Percentiles rank a stretch among this genome's conserved stretches.
phyloP scores from a whole-genome alignment of 257 asterid genomes.

The Salvia hispanica region DNA sequence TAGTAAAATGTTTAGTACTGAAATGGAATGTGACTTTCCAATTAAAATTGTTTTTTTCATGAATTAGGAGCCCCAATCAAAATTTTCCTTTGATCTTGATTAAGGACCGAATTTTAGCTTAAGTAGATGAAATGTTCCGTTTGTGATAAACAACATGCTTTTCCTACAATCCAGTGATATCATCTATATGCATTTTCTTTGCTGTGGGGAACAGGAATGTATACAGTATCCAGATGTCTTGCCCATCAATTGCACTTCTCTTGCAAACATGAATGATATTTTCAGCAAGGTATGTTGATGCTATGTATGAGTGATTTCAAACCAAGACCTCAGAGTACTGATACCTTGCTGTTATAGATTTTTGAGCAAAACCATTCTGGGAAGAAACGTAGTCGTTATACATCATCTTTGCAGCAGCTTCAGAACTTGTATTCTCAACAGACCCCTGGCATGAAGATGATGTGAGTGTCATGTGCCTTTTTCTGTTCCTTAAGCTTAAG shows the following conservation, averaged over 20 bases:
- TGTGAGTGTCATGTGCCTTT: conserved; percentile 50
- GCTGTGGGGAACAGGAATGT: conserved; percentile 51
- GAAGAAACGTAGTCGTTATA: conserved; percentile 43
- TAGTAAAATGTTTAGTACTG: too few relatives aligned
- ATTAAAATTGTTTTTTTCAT: background rate
- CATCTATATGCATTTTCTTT: background rate
- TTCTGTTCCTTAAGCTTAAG: background rate
- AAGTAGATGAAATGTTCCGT: background rate
- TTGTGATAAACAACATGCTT: conserved; percentile 14
- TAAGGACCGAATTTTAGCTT: conserved; percentile 5
- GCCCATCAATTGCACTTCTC: conserved; percentile 83
- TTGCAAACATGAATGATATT: conserved; percentile 70
- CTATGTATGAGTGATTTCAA: conserved; percentile 12
- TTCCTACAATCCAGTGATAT: background rate
- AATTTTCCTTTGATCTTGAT: background rate
- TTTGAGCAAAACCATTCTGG: conserved; percentile 43
- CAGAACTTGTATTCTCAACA: conserved; percentile 63
- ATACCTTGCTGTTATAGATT: conserved; percentile 48
- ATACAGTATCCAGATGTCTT: conserved; percentile 63
- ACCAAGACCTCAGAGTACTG: conserved; percentile 26
- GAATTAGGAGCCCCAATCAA: conserved; percentile 2
- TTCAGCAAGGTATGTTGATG: conserved; percentile 73
- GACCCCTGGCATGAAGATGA: conserved; percentile 59
- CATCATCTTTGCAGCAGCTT: conserved; percentile 64
- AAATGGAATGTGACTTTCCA: background rate